Evolutionary conservation across 306 rosid species (phyloP), one percentile per base, ranked within the genome.

Genomic region (Lathyrus tuberosus): DNA sequence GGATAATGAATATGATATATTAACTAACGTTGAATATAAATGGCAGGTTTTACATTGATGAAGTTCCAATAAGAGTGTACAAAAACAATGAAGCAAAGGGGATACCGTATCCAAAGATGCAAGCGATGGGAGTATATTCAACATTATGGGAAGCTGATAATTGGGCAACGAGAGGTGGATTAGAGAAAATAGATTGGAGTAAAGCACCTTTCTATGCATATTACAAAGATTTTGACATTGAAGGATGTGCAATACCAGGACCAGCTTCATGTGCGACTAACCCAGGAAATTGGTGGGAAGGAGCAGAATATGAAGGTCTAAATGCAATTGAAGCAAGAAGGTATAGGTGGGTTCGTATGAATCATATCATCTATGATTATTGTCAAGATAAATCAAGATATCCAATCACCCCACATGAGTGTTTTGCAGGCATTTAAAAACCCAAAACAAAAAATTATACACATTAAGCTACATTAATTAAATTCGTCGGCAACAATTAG

Each of bases 111-210:
- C 98, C 96, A 4, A 85, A 31, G 65, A 31, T 58, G 53, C 98
- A 93, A 20, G 84, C 98, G 0, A 90, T 93, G 98, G 97, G 96
- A 38, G 85, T 93, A 54, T 93, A 77, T 43, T 90, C 98, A 0
- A 90, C 98, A 8, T 16, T 93, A 35, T 93, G 98, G 98, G 98
- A 90, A 75, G 98, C 97, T 9, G 97, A 90, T 68, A 76, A 93
- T 15, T 93, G 98, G 98, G 98, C 98, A 8, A 93, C 98, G 3
- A 88, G 98, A 71, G 98, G 98, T 7, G 98, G 98, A 2, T 74
- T 93, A n/a, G 98, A 93, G 84, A 93, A 93, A 86, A 93, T 93
- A 10, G 71, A 93, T 73, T 93, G 98, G 98, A 86, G 84, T 69
- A 88, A 85, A 75, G 94, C 98, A 42, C 98, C 98, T 0, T 93